Base-by-base conservation (phyloP, 2,329 filamentous ascomycete genomes). In the Parastagonospora nodorum region DNA sequence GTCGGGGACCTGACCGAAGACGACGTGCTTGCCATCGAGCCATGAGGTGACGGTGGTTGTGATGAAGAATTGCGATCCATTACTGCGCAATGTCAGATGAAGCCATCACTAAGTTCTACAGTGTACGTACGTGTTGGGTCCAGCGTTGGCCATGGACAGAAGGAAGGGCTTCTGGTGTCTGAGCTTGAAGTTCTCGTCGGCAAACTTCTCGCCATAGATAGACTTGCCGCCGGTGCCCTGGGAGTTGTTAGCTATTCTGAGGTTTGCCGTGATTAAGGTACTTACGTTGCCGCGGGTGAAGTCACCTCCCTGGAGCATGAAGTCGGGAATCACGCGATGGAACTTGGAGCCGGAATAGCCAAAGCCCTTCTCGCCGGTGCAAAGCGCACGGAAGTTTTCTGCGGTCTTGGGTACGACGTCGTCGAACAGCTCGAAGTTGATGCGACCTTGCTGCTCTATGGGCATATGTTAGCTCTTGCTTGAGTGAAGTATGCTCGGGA, bases 241-340 rank as follows among this genome's bases (percentile, higher is more conserved):
- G 15, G 33, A 14, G 15, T 2, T 43, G 61, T 71, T 44, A 69
- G 61, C 52, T 19, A 47, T 12, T 11, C 14, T 29, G 8, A 33
- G 42, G 42, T 39, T 45, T 33, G 32, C 31, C 32, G 38, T 24
- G 45, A 28, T 27, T 28, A 5, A 29, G 39, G 15, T 38, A 79
- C 89, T 77, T 82, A 96, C 92, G 79, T 95, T 94, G 74, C 87
- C 86, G 74, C 89, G 89, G 78, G 91, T 95, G 82, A 95, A 95
- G 84, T 96, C 91, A 84, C 91, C 91, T 76, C 91, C 92, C 84
- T 96, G 92, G 68, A 96, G 88, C 92, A 96, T 96, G 84, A 96
- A 96, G 51, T 90, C 77, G 66, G 89, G 89, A 78, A 96, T 96
- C 78, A 96, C 88, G 69, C 92, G 90, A 85, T 96, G 91, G 88